phyloP scores from a whole-genome alignment of 2,329 filamentous ascomycete species.

The Aspergillus aculeatinus region DNA sequence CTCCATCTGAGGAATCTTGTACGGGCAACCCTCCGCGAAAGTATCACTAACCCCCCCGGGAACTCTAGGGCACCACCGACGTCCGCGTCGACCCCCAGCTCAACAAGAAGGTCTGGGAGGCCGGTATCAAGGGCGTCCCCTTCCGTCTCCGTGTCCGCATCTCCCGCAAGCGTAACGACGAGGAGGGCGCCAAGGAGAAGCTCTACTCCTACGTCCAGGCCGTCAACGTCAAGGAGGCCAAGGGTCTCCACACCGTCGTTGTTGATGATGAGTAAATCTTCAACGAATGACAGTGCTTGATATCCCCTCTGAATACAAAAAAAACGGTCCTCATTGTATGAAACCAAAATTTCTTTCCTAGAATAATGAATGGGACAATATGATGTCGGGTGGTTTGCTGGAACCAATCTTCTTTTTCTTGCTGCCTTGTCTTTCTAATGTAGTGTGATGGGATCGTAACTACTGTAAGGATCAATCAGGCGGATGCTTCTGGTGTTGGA shows the following conservation, averaged over 20 bases:
- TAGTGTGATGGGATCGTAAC: not conserved
- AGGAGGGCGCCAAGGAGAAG: slow-evolving; percentile 99
- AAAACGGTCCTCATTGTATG: not conserved
- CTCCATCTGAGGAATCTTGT: too few species aligned
- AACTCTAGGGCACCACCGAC: slow-evolving; percentile 79
- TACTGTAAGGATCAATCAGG: too few species aligned
- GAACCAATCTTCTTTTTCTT: slow-evolving; percentile 1
- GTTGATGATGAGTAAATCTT: slow-evolving; percentile 65
- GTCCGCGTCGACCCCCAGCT: slow-evolving; percentile 97
- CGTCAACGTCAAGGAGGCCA: slow-evolving; percentile 98
- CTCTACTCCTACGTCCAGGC: slow-evolving; percentile 99
- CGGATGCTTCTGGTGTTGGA: too few species aligned
- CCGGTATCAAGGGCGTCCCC: slow-evolving; percentile 97
- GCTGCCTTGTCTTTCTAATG: not conserved
- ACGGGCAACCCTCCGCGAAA: too few species aligned
- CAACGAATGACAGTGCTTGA: not conserved
- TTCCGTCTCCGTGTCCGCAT: slow-evolving; percentile 98
- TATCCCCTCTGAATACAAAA: not conserved
- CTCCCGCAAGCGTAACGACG: slow-evolving; percentile 99
- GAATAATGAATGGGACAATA: not conserved
- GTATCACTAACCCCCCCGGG: too few species aligned
- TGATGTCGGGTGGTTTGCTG: slow-evolving; percentile 7
- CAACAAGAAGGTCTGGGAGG: slow-evolving; percentile 99
- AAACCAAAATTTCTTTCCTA: not conserved
- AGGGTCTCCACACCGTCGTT: slow-evolving; percentile 90